phyloP scores from a whole-genome alignment of 805 yeast genomes.

The Naumovozyma baii region DNA sequence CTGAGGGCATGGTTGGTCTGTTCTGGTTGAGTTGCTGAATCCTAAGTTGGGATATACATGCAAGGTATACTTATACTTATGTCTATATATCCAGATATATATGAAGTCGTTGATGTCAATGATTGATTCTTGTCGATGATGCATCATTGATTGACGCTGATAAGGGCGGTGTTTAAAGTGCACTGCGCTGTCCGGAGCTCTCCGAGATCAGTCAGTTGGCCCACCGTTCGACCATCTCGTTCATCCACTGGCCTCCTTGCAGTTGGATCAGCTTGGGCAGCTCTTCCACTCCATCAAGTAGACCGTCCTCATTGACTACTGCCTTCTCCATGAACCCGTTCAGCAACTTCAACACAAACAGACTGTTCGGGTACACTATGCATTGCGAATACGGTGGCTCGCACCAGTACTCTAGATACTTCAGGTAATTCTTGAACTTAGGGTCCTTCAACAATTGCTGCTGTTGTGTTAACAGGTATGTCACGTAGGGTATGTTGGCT shows the following conservation, averaged over 20 bases:
- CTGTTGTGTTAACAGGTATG: conserved; percentile 71
- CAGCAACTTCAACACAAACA: conserved; percentile 63
- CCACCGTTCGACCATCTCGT: conserved; percentile 73
- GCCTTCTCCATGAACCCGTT: conserved; percentile 26
- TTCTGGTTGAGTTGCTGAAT: neutral
- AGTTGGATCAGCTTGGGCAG: conserved; percentile 40
- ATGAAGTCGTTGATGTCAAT: too few relatives aligned
- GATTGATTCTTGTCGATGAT: too few relatives aligned
- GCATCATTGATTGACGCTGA: too few relatives aligned
- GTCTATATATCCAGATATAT: too few relatives aligned
- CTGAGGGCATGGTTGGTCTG: neutral
- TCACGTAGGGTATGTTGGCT: conserved; percentile 80
- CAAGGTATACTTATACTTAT: too few relatives aligned
- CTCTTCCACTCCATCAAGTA: conserved; percentile 42
- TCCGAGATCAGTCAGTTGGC: conserved; percentile 6
- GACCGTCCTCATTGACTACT: conserved; percentile 36
- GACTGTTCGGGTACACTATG: conserved; percentile 68
- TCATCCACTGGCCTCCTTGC: conserved; percentile 37
- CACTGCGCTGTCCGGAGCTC: too few relatives aligned
- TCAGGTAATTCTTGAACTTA: conserved; percentile 62
- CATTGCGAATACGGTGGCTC: conserved; percentile 47
- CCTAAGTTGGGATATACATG: too few relatives aligned
- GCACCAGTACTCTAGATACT: conserved; percentile 84
- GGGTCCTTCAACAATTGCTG: conserved; percentile 44
- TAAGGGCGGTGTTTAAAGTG: too few relatives aligned